A percentile compares a stretch with the other conserved stretches of the same genome.
phyloP scores from a whole-genome alignment of 371 early-diverging fungal genomes.

The Syncephalastrum sp. region DNA sequence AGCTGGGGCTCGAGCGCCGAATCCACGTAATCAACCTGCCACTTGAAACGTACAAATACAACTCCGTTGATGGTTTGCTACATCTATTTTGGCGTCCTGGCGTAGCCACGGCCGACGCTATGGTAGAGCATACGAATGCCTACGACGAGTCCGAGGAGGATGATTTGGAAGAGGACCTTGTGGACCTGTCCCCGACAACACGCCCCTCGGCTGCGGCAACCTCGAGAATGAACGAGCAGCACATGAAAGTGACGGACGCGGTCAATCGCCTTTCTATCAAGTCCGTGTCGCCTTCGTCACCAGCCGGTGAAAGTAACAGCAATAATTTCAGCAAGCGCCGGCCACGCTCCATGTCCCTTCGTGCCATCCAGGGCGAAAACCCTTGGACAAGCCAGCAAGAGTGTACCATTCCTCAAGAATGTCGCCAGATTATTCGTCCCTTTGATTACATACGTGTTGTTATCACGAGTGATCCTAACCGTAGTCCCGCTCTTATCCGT shows the following conservation, averaged over 20 bases:
- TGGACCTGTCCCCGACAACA: slow-evolving; percentile 1
- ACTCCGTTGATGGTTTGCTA: slow-evolving; percentile 32
- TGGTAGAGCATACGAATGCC: slow-evolving; percentile 23
- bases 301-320: slow-evolving; percentile 8
- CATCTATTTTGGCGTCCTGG: slow-evolving; percentile 53
- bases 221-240: slow-evolving; percentile 10
- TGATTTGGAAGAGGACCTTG: slow-evolving; percentile 13
- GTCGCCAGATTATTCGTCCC: slow-evolving; percentile 56
- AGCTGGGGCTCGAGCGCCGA: slow-evolving; percentile 58
- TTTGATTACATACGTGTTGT: slow-evolving; percentile 65
- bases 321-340: slow-evolving; percentile 13
- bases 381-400: slow-evolving; percentile 34
- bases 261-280: slow-evolving; percentile 12
- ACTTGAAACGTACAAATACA: slow-evolving; percentile 38
- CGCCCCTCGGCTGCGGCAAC: slow-evolving; percentile 8
- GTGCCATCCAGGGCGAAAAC: slow-evolving; percentile 37
- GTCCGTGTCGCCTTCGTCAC: slow-evolving; percentile 14
- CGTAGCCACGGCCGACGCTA: slow-evolving; percentile 31
- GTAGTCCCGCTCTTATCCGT: slow-evolving; percentile 69
- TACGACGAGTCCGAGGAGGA: slow-evolving; percentile 14
- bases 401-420: slow-evolving; percentile 36
- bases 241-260: slow-evolving; percentile 4
- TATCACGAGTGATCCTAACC: slow-evolving; percentile 58
- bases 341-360: slow-evolving; percentile 36
- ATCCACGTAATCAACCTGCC: slow-evolving; percentile 48